phyloP scores from a whole-genome alignment of 306 rosid species.

The Quercus agrifolia region DNA sequence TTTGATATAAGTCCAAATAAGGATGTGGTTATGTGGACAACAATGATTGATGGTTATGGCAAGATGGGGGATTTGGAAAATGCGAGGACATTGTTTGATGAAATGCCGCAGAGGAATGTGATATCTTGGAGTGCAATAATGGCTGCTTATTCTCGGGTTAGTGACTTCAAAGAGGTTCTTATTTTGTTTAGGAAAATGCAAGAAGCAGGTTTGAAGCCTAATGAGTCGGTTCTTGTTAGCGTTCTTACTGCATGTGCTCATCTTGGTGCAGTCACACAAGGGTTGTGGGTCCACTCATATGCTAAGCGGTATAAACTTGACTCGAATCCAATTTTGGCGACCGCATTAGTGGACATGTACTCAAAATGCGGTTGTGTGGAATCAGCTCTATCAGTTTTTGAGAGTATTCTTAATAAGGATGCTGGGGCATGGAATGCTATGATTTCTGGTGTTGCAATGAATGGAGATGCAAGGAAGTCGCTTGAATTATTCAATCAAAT shows the following conservation, averaged over 20 bases:
- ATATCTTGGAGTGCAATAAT: conserved; percentile 63
- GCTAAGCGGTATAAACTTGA: conserved; percentile 31
- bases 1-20: conserved; percentile 42
- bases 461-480: conserved; percentile 39
- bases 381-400: conserved; percentile 36
- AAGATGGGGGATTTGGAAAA: conserved; percentile 52
- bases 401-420: conserved; percentile 28
- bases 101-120: conserved; percentile 65
- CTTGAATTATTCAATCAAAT: conserved; percentile 37
- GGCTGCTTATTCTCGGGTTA: conserved; percentile 42
- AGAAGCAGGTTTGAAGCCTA: conserved; percentile 29
- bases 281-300: conserved; percentile 43
- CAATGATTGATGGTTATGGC: conserved; percentile 78
- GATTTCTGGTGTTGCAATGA: conserved; percentile 40
- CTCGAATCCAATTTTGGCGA: conserved; percentile 39
- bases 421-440: conserved; percentile 46
- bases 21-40: conserved; percentile 86
- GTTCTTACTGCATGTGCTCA: conserved; percentile 45
- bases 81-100: conserved; percentile 66
- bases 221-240: conserved; percentile 41
- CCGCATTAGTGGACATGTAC: conserved; percentile 50
- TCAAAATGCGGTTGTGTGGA: conserved; percentile 46
- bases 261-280: conserved; percentile 41
- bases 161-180: conserved; percentile 37
- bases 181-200: conserved; percentile 41